Conservation (phyloP, 345 rosid genomes). For the Euphorbia pulcherrima region DNA sequence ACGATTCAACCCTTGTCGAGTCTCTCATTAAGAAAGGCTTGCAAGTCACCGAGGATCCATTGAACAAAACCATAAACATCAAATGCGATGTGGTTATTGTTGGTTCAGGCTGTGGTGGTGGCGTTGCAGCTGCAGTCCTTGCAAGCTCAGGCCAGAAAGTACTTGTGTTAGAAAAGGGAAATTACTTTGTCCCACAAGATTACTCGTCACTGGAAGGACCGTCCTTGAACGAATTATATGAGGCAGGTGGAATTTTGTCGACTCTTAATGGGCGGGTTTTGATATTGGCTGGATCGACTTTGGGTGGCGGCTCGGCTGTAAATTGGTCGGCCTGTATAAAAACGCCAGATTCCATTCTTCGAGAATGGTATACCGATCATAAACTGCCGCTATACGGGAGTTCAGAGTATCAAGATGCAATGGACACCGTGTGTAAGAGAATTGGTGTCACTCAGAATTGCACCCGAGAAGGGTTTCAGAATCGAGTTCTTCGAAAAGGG, state of each 20-base stretch:
- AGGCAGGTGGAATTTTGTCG: constrained; percentile 37
- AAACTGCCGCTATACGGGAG: constrained; percentile 40
- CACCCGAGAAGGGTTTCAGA: constrained; percentile 55
- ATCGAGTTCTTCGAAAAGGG: constrained; percentile 58
- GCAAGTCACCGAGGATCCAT: constrained; percentile 39
- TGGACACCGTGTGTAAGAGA: constrained; percentile 48
- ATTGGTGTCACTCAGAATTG: constrained; percentile 48
- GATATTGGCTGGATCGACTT: constrained; percentile 57
- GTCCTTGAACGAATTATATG: constrained; percentile 53
- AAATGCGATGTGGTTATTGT: constrained; percentile 57
- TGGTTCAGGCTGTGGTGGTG: constrained; percentile 72
- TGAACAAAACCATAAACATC: constrained; percentile 37
- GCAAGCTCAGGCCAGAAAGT: constrained; percentile 58
- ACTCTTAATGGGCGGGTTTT: constrained; percentile 39
- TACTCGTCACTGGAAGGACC: constrained; percentile 62
- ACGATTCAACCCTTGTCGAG: constrained; percentile 36
- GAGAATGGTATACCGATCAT: constrained; percentile 50
- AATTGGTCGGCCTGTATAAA: constrained; percentile 62
- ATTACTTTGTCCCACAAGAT: constrained; percentile 50
- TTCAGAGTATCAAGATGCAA: constrained; percentile 42
- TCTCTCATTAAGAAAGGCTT: constrained; percentile 47
- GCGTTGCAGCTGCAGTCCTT: constrained; percentile 66
- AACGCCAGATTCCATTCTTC: constrained; percentile 46
- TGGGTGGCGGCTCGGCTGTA: constrained; percentile 65
- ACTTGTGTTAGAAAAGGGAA: constrained; percentile 63